Conservation (phyloP, 2,329 filamentous ascomycete species). For the Alternaria brassicicola region DNA sequence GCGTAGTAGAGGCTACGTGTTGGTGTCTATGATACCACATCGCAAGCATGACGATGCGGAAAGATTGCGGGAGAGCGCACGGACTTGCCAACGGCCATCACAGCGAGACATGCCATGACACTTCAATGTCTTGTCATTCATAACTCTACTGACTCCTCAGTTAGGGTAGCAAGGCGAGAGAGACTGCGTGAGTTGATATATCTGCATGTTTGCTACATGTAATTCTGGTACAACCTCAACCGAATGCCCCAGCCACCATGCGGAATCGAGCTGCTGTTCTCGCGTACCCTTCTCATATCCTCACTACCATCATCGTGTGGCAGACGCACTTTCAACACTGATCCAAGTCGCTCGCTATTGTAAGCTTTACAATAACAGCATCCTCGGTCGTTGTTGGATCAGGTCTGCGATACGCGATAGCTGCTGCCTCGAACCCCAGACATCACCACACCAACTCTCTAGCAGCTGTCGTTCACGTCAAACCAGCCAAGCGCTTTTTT, state of each 20-base stretch:
- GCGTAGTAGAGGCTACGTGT: conserved; percentile 40
- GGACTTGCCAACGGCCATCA: conserved; percentile 13
- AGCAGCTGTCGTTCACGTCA: neutral
- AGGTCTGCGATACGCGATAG: neutral
- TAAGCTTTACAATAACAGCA: neutral
- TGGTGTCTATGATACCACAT: conserved; percentile 22
- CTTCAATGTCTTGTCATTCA: neutral
- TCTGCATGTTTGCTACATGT: neutral
- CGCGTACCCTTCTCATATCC: neutral
- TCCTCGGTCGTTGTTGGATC: neutral
- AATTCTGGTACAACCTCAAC: neutral
- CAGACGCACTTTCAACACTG: neutral
- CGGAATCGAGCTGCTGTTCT: neutral
- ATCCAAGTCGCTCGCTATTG: neutral
- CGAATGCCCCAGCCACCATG: neutral
- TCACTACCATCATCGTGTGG: neutral
- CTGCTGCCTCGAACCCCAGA: conserved; percentile 2
- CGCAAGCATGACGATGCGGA: conserved; percentile 31
- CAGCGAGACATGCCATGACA: neutral
- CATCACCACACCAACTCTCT: neutral
- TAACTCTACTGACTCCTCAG: neutral
- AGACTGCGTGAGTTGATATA: neutral
- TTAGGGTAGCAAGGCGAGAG: accelerated
- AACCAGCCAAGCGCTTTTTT: neutral
- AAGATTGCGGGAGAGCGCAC: conserved; percentile 30